Base-by-base conservation (phyloP, 768 basidiomycete genomes). In the Pleurotus djamor region DNA sequence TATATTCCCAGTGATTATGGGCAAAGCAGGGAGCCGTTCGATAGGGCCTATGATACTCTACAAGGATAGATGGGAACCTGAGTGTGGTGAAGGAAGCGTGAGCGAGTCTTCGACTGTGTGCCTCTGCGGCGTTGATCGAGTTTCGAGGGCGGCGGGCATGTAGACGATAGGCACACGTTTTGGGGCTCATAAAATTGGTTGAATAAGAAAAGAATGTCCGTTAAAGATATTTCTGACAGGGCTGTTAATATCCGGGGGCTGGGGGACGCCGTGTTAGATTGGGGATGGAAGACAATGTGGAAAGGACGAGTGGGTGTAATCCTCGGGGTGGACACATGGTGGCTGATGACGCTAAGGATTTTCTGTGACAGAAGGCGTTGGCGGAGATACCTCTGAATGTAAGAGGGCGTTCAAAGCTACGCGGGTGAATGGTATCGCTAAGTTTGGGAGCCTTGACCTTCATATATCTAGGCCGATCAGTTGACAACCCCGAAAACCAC, bases 111-210 rank as follows among this genome's bases (percentile, higher is more conserved):
- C 54, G 41, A n/a, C 36, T 32, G 54, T 32, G 54, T 56, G 54
- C 54, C 54, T 56, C 32, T 56, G 54, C 41, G 54, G 54, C 54
- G 54, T 56, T 45, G 54, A 56, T 56, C 54, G 54, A 56, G 12
- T 14, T 16, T 41, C 21, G 37, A 56, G 54, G 54, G 38, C 35
- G 54, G 32, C 7, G 49, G 38, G 28, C n/a, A 13, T 36, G 54
- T 21, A 8, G 41, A 28, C 12, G 17, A 9, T 17, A 44, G n/a
- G 28, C 28, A 41, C 54, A 56, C 54, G 54, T 56, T 56, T 56
- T 56, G 54, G 54, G 54, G 54, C 47, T 33, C 49, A 50, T 50
- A 50, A 50, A 50, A 16, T 17, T 37, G n/a, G 17, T 56, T 12
- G 16, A 28, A 37, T 17, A 12, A 38, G 16, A 28, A 41, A n/a